Conservation (phyloP, 1,284 basidiomycete species). For the Tylopilus sp. region DNA sequence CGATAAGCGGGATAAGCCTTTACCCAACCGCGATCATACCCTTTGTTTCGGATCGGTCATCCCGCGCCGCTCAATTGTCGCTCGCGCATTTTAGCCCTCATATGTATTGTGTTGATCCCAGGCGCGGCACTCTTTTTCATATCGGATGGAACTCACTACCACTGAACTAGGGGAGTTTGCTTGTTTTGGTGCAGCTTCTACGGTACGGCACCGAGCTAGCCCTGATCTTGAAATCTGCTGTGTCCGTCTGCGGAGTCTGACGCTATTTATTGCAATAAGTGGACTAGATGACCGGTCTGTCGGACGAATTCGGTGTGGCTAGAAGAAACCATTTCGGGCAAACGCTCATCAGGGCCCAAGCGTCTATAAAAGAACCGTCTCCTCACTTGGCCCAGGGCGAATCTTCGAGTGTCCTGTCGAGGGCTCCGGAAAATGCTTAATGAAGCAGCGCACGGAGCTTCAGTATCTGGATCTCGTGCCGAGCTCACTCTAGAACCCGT, state of each 20-base stretch:
- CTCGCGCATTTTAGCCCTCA: background rate
- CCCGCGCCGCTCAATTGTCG: constrained; percentile 5
- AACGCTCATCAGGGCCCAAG: constrained; percentile 48
- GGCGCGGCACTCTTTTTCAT: constrained; percentile 47
- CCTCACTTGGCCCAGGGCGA: background rate
- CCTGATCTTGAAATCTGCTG: background rate
- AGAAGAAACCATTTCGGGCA: constrained; percentile 45
- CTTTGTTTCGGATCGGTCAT: constrained; percentile 12
- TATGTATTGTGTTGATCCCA: constrained; percentile 32
- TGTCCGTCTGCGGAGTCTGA: constrained; percentile 8
- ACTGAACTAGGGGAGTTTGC: constrained; percentile 40
- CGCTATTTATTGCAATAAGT: background rate
- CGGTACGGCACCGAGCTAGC: background rate
- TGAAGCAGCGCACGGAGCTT: constrained; percentile 47
- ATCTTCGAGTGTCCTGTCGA: background rate
- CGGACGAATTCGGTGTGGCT: constrained; percentile 29
- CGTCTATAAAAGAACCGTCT: background rate
- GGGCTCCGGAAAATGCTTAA: constrained; percentile 23
- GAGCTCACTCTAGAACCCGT: constrained; percentile 40
- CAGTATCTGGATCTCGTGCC: constrained; percentile 48
- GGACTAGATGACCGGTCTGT: constrained; percentile 9
- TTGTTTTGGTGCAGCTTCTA: background rate
- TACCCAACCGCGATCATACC: constrained; percentile 6
- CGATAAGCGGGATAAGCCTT: constrained; percentile 6
- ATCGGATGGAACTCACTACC: constrained; percentile 49